Base-by-base conservation (phyloP, 805 yeast genomes). In the Kazachstania africana region DNA sequence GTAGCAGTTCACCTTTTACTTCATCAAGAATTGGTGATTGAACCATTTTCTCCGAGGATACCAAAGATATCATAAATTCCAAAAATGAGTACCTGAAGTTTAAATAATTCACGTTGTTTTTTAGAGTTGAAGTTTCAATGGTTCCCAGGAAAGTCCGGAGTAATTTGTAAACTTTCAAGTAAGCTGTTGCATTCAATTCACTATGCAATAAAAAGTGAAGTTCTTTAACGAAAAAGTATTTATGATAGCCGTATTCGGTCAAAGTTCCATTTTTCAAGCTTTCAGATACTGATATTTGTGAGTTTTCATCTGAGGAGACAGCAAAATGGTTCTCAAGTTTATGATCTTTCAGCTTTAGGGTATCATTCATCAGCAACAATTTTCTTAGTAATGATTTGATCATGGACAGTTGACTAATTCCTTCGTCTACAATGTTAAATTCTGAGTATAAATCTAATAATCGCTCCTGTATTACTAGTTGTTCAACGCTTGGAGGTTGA, bases 1-100 rank as follows among this genome's bases (percentile, higher is more conserved):
- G 40, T 16, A 62, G 30, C 12, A 69, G 37, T 36, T 67, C 70
- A 1, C 66, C 72, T 6, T 54, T 43, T 2, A 63, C 51, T 34
- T 58, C 61, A 14, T 34, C 26, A 8, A 26, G 30, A 8, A 32
- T 31, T 1, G 36, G 27, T 5, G 27, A 24, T 2, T 40, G 28
- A 9, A 19, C 5, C 5, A 30, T 6, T 8, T 38, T 39, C 3
- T 28, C 36, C 5, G 23, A 14, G 4, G 42, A 33, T 12, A 39
- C 19, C n/a, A 32, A 21, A 10, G 29, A 21, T 6, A 50, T 18
- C 5, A 47, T 31, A 6, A 40, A 25, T 4, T 39, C 42, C 4
- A 49, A 18, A 22, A 50, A 37, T 6, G 19, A 27, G 28, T 36
- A 43, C 28, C 50, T 47, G 34, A 50, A 54, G 29, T 43, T 42